Conservation (phyloP, 2,329 filamentous ascomycete species). For the Davidsoniella australis region DNA sequence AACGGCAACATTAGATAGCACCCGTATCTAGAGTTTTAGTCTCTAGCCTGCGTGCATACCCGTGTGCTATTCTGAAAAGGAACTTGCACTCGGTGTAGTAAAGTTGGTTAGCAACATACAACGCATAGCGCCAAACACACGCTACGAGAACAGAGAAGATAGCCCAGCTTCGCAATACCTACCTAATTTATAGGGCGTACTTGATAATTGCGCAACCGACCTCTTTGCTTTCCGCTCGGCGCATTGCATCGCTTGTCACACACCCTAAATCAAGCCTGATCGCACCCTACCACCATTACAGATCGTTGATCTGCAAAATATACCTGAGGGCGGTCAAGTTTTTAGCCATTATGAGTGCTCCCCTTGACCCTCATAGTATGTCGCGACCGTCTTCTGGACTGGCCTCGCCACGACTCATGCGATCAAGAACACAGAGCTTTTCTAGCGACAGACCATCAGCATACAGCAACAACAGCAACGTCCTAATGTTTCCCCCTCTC, state of each 20-base stretch:
- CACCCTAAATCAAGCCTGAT: not conserved
- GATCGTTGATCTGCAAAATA: not conserved
- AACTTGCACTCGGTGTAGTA: too few species aligned
- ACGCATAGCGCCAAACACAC: too few species aligned
- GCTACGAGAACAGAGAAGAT: too few species aligned
- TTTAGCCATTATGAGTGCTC: slow-evolving; percentile 7
- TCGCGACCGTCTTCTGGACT: slow-evolving; percentile 22
- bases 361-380: slow-evolving; percentile 11
- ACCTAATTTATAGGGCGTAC: too few species aligned
- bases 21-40: too few species aligned
- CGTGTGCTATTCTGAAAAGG: not conserved
- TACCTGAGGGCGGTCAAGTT: too few species aligned
- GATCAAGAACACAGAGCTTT: slow-evolving; percentile 43
- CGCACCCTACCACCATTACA: not conserved
- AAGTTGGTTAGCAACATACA: too few species aligned
- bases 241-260: slow-evolving; percentile 1
- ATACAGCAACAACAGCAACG: slow-evolving; percentile 35
- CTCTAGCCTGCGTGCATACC: too few species aligned
- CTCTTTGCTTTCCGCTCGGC: not conserved
- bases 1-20: too few species aligned
- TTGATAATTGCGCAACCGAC: not conserved
- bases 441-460: slow-evolving; percentile 55
- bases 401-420: slow-evolving; percentile 20
- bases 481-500: slow-evolving; percentile 48
- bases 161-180: too few species aligned